phyloP scores from a whole-genome alignment of 176 grass and related monocot genomes.

The Olyra latifolia region DNA sequence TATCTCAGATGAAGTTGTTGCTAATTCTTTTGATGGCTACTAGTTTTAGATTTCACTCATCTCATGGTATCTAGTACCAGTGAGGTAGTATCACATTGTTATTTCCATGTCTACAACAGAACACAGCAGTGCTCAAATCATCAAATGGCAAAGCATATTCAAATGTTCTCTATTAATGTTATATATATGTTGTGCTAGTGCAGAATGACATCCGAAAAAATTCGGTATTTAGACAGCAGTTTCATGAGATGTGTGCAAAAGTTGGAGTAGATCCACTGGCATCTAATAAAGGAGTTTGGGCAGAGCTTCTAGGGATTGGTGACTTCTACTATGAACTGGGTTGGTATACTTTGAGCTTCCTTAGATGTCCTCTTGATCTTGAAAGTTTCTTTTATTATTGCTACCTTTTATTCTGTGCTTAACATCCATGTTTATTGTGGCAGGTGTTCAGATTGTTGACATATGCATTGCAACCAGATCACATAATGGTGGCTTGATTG shows the following conservation, averaged over 20 bases:
- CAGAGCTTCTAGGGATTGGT: slow-evolving; percentile 90
- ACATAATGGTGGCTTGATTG: slow-evolving; percentile 87
- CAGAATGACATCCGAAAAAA: slow-evolving; percentile 99
- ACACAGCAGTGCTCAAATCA: neutral
- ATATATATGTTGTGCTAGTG: slow-evolving; percentile 29
- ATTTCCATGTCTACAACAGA: slow-evolving; percentile 7
- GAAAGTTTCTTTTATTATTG: slow-evolving; percentile 6
- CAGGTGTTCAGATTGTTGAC: slow-evolving; percentile 98
- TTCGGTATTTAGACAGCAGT: slow-evolving; percentile 89
- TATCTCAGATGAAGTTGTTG: neutral
- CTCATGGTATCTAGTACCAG: neutral
- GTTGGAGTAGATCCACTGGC: slow-evolving; percentile 90
- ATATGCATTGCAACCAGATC: slow-evolving; percentile 93
- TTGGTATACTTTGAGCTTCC: slow-evolving; percentile 40
- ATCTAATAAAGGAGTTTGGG: slow-evolving; percentile 99
- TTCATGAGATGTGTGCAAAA: slow-evolving; percentile 99
- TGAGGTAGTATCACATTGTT: neutral
- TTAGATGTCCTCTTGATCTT: neutral
- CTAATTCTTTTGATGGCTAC: neutral
- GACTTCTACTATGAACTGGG: slow-evolving; percentile 97
- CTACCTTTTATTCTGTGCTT: slow-evolving; percentile 14
- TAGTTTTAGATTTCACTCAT: neutral
- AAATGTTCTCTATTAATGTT: slow-evolving; percentile 9
- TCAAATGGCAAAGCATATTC: neutral
- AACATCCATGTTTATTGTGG: slow-evolving; percentile 5